Evolutionary conservation across 306 rosid species (phyloP), one percentile per base, ranked within the genome.

Genomic region (Quercus alba): DNA sequence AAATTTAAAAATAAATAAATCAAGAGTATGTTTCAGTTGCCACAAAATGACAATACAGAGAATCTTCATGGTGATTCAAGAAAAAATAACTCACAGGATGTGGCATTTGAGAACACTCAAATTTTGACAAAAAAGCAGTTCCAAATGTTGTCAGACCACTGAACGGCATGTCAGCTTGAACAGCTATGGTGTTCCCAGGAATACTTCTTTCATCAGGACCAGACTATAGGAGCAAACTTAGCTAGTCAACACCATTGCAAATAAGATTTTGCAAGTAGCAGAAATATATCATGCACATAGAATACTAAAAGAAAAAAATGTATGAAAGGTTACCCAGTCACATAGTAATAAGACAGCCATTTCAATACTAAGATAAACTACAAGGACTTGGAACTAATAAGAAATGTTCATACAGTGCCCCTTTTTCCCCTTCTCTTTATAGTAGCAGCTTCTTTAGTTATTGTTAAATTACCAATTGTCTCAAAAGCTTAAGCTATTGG

Each of bases 161-260:
- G 81, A 89, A 93, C 17, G 99, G 99, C 98, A 95, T 93, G 79
- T 95, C 98, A 55, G 98, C 98, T 86, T 95, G 99, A 49, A 95
- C 99, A 11, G 98, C 99, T 69, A 93, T 80, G 2, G 99, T 95
- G 80, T 95, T 95, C 18, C 99, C 99, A 55, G 99, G 99, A 82
- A 95, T 86, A 76, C 97, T 95, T 90, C 99, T 95, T 77, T 93
- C 98, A 80, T 95, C 98, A 70, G 96, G 87, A 56, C 99, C 99
- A 73, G 97, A 88, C 99, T 95, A 80, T 21, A 82, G 9, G 17
- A 84, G 23, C 10, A 33, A 11, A 52, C 70, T 54, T 15, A 70
- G 10, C 62, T 54, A 23, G 70, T 33, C 26, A 26, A 75, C 5
- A 38, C 25, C 5, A 28, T 41, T 11, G 70, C 15, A 74, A 54